These are phyloP conservation scores for Psilocybe sp. DNA, from an alignment of 768 basidiomycete genomes.

Conservation along the genomic window DNA sequence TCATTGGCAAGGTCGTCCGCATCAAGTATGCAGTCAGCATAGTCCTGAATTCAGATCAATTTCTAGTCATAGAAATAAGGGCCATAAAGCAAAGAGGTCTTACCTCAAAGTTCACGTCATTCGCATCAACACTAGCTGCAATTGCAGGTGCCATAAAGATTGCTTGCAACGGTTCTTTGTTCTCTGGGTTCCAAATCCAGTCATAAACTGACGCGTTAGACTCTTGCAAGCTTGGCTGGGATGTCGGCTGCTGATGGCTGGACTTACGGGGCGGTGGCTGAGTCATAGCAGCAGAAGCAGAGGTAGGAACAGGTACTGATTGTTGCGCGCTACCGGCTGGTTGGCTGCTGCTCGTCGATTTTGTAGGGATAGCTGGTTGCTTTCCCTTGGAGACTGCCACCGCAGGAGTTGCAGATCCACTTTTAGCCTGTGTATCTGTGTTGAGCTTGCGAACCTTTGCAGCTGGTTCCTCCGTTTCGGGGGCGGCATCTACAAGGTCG, in stretches of 20 bases:
- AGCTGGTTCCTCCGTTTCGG: neutral
- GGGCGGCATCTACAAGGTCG: neutral
- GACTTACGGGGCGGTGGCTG: no score
- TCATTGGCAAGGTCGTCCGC: constrained; percentile 27
- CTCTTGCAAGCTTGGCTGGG: neutral
- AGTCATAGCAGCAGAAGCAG: no score
- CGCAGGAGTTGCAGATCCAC: no score
- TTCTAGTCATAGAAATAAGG: neutral
- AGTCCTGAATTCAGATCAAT: constrained; percentile 16
- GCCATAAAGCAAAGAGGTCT: neutral
- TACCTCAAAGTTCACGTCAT: constrained; percentile 20
- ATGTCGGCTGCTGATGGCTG: neutral
- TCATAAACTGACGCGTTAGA: neutral
- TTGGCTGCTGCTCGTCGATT: no score
- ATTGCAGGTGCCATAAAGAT: constrained; percentile 18
- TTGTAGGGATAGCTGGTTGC: no score
- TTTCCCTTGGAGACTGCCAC: no score
- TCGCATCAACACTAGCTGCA: constrained; percentile 10
- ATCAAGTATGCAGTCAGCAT: constrained; percentile 34
- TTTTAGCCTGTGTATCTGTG: no score
- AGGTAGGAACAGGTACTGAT: no score
- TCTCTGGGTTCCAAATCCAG: constrained; percentile 5
- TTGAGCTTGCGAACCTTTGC: no score
- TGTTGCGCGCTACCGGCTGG: no score
- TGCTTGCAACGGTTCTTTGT: constrained; percentile 14